phyloP scores from a whole-genome alignment of 176 grass and related monocot genomes.

The Elaeis guineensis region DNA sequence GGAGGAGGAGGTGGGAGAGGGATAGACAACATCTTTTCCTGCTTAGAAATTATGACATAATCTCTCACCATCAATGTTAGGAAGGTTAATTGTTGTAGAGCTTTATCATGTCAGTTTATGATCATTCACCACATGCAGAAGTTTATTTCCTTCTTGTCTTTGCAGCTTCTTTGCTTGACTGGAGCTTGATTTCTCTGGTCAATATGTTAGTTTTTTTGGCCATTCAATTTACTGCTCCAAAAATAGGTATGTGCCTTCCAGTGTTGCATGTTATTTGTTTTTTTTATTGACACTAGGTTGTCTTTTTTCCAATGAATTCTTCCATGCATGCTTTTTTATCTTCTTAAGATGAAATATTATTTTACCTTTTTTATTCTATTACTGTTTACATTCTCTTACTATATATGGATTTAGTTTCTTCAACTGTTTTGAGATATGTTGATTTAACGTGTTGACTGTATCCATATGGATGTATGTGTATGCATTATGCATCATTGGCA shows the following conservation, averaged over 20 bases:
- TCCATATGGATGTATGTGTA: too few relatives aligned
- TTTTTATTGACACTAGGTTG: neutral
- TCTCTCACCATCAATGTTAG: neutral
- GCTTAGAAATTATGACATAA: too few relatives aligned
- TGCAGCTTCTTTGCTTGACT: conserved; percentile 80
- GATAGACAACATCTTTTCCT: too few relatives aligned
- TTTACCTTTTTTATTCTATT: too few relatives aligned
- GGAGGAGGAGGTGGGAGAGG: too few relatives aligned
- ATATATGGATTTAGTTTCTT: too few relatives aligned
- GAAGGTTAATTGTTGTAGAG: neutral
- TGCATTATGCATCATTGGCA: too few relatives aligned
- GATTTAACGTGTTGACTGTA: too few relatives aligned
- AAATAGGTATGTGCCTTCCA: conserved; percentile 41
- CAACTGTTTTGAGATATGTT: too few relatives aligned
- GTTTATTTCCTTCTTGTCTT: conserved; percentile 1
- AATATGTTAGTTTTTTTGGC: conserved; percentile 70
- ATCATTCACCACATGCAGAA: neutral
- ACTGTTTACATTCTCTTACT: too few relatives aligned
- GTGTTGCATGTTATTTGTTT: conserved; percentile 5
- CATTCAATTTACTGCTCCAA: conserved; percentile 57
- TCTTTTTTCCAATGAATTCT: neutral
- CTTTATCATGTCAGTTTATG: neutral
- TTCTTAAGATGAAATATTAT: too few relatives aligned
- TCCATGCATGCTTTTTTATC: too few relatives aligned
- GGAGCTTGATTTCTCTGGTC: conserved; percentile 72